Evolutionary conservation across 1,139 yeast species (phyloP).

Genomic region (Eremothecium sinecaudum): DNA sequence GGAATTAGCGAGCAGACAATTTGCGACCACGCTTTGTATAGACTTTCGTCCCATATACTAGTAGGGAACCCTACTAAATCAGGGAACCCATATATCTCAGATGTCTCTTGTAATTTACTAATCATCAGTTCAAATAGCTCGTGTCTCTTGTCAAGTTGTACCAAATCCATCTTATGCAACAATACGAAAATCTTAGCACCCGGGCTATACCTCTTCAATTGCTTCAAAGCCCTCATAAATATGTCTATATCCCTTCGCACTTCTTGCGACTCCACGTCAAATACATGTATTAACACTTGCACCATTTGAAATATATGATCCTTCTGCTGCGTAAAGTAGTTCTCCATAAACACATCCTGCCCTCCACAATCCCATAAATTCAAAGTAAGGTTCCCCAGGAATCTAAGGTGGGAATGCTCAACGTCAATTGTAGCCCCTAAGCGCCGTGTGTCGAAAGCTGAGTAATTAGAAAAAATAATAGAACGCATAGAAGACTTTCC

Average conservation of each 20-base stretch:
- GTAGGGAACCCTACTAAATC: conserved; percentile 85
- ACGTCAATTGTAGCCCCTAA: conserved; percentile 97
- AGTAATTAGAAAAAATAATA: conserved; percentile 86
- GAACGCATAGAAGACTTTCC: conserved; percentile 98
- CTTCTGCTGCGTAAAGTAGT: conserved; percentile 76
- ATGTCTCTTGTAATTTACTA: conserved; percentile 68
- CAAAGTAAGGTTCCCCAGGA: conserved; percentile 88
- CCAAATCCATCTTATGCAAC: conserved; percentile 93
- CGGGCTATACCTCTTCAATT: conserved; percentile 78
- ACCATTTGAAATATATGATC: conserved; percentile 93
- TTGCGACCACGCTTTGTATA: conserved; percentile 94
- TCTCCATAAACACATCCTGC: conserved; percentile 94
- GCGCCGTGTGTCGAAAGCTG: conserved; percentile 92
- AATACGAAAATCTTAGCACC: conserved; percentile 86
- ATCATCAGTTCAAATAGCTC: conserved; percentile 78
- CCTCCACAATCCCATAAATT: conserved; percentile 99
- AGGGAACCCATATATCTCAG: conserved; percentile 65
- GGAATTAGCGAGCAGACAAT: conserved; percentile 94
- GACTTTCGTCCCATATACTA: conserved; percentile 94
- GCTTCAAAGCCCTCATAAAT: conserved; percentile 73
- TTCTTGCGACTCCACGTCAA: conserved; percentile 89
- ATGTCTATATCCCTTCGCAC: conserved; percentile 90
- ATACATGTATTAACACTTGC: conserved; percentile 93
- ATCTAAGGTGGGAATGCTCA: conserved; percentile 88
- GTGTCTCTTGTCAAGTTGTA: conserved; percentile 76